Conservation (phyloP, 2,329 filamentous ascomycete genomes). For the Tolypocladium nubicola region DNA sequence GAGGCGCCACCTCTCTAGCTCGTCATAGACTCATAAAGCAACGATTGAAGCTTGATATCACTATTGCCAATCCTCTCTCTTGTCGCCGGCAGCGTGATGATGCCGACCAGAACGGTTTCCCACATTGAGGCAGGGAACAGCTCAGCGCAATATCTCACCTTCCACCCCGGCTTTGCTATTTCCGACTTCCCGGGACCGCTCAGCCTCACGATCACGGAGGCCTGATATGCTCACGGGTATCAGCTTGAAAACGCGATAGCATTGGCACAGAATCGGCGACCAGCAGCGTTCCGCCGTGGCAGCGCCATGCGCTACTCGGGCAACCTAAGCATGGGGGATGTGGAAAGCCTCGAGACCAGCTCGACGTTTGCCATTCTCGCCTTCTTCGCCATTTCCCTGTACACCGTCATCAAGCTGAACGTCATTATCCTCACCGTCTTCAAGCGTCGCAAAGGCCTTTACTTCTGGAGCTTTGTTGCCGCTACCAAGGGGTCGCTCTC, state of each 20-base stretch:
- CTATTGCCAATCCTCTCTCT: not conserved
- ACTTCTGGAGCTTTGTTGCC: conserved; percentile 27
- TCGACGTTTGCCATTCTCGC: not conserved
- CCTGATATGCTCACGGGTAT: not conserved
- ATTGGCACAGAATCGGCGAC: not conserved
- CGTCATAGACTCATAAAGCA: not conserved
- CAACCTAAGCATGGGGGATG: not conserved
- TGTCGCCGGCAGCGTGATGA: not conserved
- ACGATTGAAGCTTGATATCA: not conserved
- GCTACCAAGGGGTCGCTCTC: conserved; percentile 19
- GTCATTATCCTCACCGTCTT: conserved; percentile 21
- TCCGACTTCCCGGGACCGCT: not conserved
- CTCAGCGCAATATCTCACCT: not conserved
- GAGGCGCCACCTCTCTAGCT: not conserved
- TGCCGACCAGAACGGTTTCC: not conserved
- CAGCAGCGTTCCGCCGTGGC: not conserved
- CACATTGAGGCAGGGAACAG: not conserved
- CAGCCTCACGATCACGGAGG: not conserved
- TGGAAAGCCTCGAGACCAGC: not conserved
- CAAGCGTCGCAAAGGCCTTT: conserved; percentile 17
- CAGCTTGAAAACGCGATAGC: not conserved
- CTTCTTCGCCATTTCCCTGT: conserved; percentile 9
- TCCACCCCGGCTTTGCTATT: not conserved
- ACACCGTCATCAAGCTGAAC: conserved; percentile 20
- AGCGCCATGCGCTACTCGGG: not conserved